These are phyloP conservation scores for Amylocystis lapponica DNA, from an alignment of 768 basidiomycete species.

Conservation along the genomic window DNA sequence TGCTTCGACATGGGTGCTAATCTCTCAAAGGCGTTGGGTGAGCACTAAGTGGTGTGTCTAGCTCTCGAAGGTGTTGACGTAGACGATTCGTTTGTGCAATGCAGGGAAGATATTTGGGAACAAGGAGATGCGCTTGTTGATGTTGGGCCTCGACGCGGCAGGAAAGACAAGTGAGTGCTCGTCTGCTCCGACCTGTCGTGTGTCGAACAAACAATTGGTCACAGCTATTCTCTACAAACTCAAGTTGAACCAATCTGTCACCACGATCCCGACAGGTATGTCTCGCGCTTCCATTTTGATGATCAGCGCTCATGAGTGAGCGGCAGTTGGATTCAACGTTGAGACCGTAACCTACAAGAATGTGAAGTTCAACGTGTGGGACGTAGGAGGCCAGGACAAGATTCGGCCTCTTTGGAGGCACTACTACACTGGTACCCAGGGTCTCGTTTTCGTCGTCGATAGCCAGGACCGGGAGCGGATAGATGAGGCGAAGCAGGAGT, in stretches of 20 bases:
- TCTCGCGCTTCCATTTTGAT: conserved; percentile 2
- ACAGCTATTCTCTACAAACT: conserved; percentile 97
- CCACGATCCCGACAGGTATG: conserved; percentile 92
- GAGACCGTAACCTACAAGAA: conserved; percentile 99
- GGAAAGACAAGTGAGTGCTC: conserved; percentile 89
- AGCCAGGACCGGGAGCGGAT: conserved; percentile 93
- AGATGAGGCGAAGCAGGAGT: conserved; percentile 93
- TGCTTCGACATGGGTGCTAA: conserved; percentile 68
- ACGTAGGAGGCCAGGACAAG: conserved; percentile 99
- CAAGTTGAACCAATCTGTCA: conserved; percentile 97
- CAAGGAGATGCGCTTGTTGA: conserved; percentile 97
- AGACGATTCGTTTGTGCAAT: no score
- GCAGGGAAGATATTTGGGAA: conserved; percentile 92
- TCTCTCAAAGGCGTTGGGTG: conserved; percentile 79
- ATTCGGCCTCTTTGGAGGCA: conserved; percentile 98
- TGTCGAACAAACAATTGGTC: conserved; percentile 8
- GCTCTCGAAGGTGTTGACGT: conserved; percentile 1
- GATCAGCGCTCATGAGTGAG: not conserved
- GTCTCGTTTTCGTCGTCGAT: conserved; percentile 97
- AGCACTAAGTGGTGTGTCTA: conserved; percentile 14
- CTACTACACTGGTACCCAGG: conserved; percentile 98
- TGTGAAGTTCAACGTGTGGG: conserved; percentile 93
- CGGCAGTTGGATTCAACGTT: conserved; percentile 94
- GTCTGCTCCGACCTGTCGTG: not conserved
- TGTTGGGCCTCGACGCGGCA: conserved; percentile 96